Conservation (phyloP, 2,329 filamentous ascomycete species). For the Penicillium glabrum region DNA sequence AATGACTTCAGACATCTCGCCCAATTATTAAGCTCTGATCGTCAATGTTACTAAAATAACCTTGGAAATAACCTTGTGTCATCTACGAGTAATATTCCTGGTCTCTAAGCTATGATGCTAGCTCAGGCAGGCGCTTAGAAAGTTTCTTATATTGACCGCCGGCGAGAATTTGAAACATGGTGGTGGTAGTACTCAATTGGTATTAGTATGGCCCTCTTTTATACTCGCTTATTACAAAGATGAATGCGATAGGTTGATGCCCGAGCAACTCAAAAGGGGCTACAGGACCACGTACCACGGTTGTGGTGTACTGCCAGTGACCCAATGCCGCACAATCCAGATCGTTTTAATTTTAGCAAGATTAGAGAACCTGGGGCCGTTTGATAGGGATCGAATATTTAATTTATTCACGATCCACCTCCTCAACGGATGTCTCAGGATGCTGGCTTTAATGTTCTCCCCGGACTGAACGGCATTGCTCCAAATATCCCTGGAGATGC, state of each 20-base stretch:
- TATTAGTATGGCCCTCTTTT: no score
- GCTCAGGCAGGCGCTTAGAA: neutral
- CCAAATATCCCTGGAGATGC: neutral
- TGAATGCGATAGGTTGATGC: no score
- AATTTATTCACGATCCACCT: neutral
- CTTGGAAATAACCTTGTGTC: neutral
- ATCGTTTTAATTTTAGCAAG: neutral
- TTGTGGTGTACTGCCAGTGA: neutral
- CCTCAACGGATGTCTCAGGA: neutral
- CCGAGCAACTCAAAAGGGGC: neutral
- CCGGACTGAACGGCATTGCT: neutral
- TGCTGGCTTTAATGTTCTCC: neutral
- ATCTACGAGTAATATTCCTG: neutral
- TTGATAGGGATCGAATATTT: slow-evolving; percentile 4
- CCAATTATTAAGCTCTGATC: neutral
- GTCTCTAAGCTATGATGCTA: neutral
- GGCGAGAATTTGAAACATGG: neutral
- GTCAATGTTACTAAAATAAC: neutral
- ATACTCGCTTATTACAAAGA: no score
- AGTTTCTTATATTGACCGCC: neutral
- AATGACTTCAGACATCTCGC: neutral
- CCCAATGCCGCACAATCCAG: no score
- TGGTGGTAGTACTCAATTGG: neutral
- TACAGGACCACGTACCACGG: neutral
- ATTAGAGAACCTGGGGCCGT: neutral